A percentile compares a stretch with the other conserved stretches of the same genome.
Evolutionary conservation across 345 rosid species (phyloP).

Genomic region (Rhizophora mangle): DNA sequence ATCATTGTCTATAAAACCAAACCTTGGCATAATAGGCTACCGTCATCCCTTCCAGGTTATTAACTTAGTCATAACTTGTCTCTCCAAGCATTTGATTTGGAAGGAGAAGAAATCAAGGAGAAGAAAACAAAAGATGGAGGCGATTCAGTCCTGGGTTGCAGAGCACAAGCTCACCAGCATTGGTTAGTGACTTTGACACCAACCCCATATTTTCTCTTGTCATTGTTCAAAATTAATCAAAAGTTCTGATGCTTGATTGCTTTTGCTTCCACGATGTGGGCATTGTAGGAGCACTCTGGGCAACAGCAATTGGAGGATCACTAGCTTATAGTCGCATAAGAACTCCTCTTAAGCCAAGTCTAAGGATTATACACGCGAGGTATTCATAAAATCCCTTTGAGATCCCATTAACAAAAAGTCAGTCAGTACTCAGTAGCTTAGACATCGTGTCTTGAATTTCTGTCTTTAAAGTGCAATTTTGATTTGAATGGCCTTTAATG

Average conservation of each 20-base stretch:
- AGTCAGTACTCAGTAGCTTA: too few relatives aligned
- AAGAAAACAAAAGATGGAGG: slow-evolving; percentile 37
- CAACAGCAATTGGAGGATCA: slow-evolving; percentile 58
- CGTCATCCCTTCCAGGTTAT: slow-evolving; percentile 9
- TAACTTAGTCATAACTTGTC: not conserved
- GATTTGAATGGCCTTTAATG: not conserved
- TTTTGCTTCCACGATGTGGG: not conserved
- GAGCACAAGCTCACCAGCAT: slow-evolving; percentile 63
- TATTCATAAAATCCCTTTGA: not conserved
- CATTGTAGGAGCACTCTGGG: slow-evolving; percentile 59
- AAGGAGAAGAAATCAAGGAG: too few relatives aligned
- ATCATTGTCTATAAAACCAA: slow-evolving; percentile 21
- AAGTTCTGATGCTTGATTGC: not conserved
- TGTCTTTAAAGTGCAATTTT: not conserved
- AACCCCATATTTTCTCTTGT: not conserved
- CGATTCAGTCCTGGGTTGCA: slow-evolving; percentile 62
- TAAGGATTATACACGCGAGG: slow-evolving; percentile 75
- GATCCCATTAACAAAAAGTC: too few relatives aligned
- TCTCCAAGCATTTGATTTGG: too few relatives aligned
- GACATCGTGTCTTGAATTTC: too few relatives aligned
- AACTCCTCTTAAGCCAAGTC: slow-evolving; percentile 61
- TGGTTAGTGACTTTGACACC: slow-evolving; percentile 24
- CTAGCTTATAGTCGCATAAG: slow-evolving; percentile 44
- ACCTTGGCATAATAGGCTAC: not conserved
- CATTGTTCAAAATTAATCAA: too few relatives aligned